A percentile compares a stretch with the other conserved stretches of the same genome.
Evolutionary conservation across 768 basidiomycete genomes (phyloP).

Genomic region (Daedaleopsis sinensis): DNA sequence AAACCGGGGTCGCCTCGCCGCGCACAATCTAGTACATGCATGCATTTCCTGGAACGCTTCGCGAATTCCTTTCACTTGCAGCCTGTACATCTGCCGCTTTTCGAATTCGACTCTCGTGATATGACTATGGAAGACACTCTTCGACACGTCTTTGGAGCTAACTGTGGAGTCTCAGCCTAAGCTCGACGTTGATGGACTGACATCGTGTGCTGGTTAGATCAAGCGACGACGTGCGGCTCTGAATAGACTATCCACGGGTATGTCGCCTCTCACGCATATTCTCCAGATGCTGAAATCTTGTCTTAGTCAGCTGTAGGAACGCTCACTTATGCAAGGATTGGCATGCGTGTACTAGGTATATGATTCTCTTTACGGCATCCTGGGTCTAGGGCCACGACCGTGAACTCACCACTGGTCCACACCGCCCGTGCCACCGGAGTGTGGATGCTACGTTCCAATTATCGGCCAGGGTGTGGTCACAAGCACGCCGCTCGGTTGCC

Average conservation of each 20-base stretch:
- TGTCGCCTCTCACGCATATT: neutral
- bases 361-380: neutral
- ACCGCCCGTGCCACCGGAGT: neutral
- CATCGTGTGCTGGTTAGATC: neutral
- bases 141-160: too few species aligned
- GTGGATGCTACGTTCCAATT: neutral
- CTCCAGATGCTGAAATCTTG: neutral
- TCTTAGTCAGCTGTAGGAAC: neutral
- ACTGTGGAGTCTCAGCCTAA: neutral
- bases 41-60: neutral
- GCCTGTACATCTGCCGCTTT: too few species aligned
- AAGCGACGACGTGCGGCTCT: neutral
- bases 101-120: too few species aligned
- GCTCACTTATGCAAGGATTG: neutral
- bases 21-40: neutral
- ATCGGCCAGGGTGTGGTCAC: neutral
- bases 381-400: neutral
- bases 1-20: neutral
- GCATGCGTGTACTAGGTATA: neutral
- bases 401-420: neutral
- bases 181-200: neutral
- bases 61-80: neutral
- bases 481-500: neutral
- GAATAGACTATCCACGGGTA: neutral
- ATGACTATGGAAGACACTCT: too few species aligned